Base-by-base conservation (phyloP, 1,284 basidiomycete species). In the Pseudomicrostroma phylloplanum region DNA sequence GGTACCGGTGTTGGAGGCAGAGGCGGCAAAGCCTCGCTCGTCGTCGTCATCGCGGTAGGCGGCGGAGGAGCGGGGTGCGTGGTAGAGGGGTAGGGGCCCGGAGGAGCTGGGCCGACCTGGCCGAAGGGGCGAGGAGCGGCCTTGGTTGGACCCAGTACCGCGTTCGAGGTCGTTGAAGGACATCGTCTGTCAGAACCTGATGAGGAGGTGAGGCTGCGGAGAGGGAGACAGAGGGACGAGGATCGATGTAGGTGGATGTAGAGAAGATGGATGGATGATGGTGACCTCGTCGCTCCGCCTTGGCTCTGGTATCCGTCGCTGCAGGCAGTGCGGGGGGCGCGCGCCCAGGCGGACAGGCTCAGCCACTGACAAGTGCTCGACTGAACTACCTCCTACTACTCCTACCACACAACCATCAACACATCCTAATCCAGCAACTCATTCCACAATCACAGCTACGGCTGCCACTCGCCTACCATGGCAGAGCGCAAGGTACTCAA, bases 111-210 rank as follows among this genome's bases (percentile, higher is more conserved):
- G 19, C 30, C 57, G 57, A 39, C 25, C 21, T 26, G 26, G 21
- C 40, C 59, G 26, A 39, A 15, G 55, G 26, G 8, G 58, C 61
- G 6, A 58, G 40, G 17, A 57, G 62, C 19, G 66, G 60, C 36
- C 60, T 26, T 42, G 57, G n/a, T 59, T 60, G 25, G 58, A 56
- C 21, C 58, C 64, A 12, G 56, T 48, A 39, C 81, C 81, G 49
- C 81, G 71, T 64, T 83, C 82, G 55, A 83, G 74, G 63, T 83
- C 82, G 77, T 83, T 82, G 77, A 83, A 83, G 40, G 80, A 81
- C 82, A 83, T 83, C 30, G 30, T 36, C 30, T 36, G 30, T 36
- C 30, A 36, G 30, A 36, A 36, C 4, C 3, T 9, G 30, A 36
- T 36, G 30, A 36, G 3, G 30, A 36, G 4, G 30, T 36, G 30